These are phyloP conservation scores for Nannochloris sp. DNA, from an alignment of 139 green algal genomes.

Conservation along the genomic window DNA sequence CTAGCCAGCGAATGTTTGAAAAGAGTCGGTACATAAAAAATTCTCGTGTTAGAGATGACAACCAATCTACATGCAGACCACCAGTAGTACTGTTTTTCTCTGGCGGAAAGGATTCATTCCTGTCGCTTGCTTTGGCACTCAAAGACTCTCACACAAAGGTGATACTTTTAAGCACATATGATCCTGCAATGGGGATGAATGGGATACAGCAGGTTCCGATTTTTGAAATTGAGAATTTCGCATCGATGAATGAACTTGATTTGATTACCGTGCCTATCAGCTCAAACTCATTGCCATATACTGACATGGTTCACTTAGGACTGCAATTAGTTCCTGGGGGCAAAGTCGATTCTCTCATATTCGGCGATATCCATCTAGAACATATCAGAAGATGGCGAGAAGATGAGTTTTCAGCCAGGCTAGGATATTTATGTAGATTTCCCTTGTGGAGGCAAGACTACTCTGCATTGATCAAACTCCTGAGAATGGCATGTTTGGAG, in stretches of 20 bases:
- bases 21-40: neutral
- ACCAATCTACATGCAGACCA: neutral
- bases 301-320: neutral
- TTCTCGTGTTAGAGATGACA: neutral
- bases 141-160: neutral
- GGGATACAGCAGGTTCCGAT: neutral
- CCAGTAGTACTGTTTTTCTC: neutral
- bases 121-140: neutral
- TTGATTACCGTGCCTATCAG: neutral
- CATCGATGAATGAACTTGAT: neutral
- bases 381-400: neutral
- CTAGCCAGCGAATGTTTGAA: neutral
- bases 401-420: neutral
- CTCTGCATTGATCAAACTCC: neutral
- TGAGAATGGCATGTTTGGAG: neutral
- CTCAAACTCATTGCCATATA: neutral
- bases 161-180: neutral
- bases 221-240: neutral
- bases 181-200: neutral
- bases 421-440: neutral
- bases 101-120: neutral
- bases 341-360: neutral
- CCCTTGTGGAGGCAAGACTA: neutral
- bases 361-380: neutral
- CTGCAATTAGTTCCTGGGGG: neutral